phyloP scores from a whole-genome alignment of 352 stramenopile genomes.

The Paralagenidium karlingii region DNA sequence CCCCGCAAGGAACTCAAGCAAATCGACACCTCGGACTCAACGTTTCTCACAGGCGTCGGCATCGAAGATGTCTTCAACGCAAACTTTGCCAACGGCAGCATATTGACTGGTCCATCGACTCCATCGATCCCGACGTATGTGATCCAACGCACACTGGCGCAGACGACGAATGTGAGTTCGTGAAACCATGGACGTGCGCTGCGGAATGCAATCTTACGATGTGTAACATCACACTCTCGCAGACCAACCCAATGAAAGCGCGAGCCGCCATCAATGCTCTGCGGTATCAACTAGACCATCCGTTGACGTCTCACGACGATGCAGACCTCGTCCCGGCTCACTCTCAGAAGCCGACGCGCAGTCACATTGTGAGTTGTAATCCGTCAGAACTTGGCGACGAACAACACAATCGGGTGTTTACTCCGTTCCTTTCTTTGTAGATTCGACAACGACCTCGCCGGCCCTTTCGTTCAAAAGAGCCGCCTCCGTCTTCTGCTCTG shows the following conservation, averaged over 20 bases:
- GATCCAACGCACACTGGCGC: constrained; percentile 32
- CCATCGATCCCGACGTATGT: constrained; percentile 36
- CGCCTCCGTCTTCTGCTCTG: no score
- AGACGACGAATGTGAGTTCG: constrained; percentile 9
- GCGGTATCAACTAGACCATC: constrained; percentile 64
- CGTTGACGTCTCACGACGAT: constrained; percentile 67
- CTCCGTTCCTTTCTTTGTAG: no score
- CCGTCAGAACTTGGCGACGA: no score
- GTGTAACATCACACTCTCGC: not conserved
- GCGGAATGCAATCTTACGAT: not conserved
- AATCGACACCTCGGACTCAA: constrained; percentile 52
- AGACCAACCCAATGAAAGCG: constrained; percentile 25
- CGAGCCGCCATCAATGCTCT: constrained; percentile 51
- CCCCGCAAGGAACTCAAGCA: no score
- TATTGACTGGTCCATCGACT: constrained; percentile 6
- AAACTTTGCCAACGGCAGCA: not conserved
- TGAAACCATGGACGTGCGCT: not conserved
- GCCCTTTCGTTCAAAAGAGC: no score
- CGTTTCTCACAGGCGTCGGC: constrained; percentile 58
- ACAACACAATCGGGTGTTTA: no score
- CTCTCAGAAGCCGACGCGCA: constrained; percentile 32
- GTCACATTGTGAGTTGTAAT: constrained; percentile 37
- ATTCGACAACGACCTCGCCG: no score
- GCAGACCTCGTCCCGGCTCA: constrained; percentile 28
- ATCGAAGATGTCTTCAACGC: constrained; percentile 40